phyloP scores from a whole-genome alignment of 768 basidiomycete species.

The Polyporus arcularius region DNA sequence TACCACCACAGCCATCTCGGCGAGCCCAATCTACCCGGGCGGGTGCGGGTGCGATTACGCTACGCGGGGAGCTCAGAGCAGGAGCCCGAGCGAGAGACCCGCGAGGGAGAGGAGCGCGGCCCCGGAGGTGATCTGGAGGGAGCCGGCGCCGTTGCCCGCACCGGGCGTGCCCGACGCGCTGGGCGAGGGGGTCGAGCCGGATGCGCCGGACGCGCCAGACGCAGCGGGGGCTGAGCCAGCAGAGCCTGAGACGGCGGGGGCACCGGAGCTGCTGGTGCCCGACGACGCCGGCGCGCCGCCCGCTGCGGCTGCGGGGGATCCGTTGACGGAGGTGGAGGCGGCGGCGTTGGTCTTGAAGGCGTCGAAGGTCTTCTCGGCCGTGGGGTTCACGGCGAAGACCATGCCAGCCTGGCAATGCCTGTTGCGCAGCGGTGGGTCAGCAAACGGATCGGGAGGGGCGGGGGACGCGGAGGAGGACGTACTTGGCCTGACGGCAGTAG shows the following conservation, averaged over 20 bases:
- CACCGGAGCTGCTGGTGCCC: not conserved
- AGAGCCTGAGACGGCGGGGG: conserved; percentile 26
- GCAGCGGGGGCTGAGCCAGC: conserved; percentile 29
- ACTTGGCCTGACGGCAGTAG: conserved; percentile 54
- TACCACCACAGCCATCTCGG: not conserved
- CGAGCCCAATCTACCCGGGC: conserved; percentile 17
- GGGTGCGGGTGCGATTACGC: conserved; percentile 1
- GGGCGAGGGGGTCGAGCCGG: conserved; percentile 13
- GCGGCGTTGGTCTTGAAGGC: conserved; percentile 39
- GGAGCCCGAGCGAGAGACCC: conserved; percentile 15
- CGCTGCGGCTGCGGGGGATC: conserved; percentile 9
- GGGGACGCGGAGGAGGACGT: conserved; percentile 22
- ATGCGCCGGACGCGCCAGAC: not conserved
- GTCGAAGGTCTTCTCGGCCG: conserved; percentile 45
- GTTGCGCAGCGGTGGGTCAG: conserved; percentile 9
- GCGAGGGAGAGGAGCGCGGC: conserved; percentile 28
- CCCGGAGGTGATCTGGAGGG: conserved; percentile 32
- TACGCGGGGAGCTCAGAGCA: conserved; percentile 15
- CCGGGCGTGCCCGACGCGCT: conserved; percentile 1
- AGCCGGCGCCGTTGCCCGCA: conserved; percentile 9
- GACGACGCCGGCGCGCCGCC: conserved; percentile 17
- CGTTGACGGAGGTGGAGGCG: conserved; percentile 11
- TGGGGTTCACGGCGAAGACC: conserved; percentile 64
- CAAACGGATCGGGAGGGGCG: conserved; percentile 16
- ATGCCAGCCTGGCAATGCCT: conserved; percentile 56